Evolutionary conservation across 805 yeast species (phyloP), one percentile per base, ranked within the genome.

Genomic region (Kodamaea nitidulidarum): DNA sequence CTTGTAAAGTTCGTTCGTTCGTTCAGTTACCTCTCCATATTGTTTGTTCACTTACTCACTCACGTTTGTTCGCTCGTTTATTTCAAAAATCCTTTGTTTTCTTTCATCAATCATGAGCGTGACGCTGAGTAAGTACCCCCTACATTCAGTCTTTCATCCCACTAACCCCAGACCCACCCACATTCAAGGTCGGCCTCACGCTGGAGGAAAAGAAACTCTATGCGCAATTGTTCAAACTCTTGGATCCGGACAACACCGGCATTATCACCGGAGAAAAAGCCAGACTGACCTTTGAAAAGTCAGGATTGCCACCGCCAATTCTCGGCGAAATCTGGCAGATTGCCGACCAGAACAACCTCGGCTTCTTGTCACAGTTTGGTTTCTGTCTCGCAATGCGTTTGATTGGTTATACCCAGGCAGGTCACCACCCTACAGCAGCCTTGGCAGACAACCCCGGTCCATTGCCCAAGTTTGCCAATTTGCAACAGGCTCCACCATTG

Each of bases 311-410:
- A 4, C 82, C 95, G 3, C 70, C 80, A 12, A 65, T 76, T 21
- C 70, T 93, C 25, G 95, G 96, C 7, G 93, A 88, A 61, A 81
- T 93, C 46, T 93, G 98, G 98, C 90, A 85, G 59, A 58, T 84
- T 25, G 88, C 96, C n/a, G 99, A 93, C 63, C 75, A 77, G n/a
- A 81, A 79, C 43, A 88, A 88, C 64, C 73, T 80, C 46, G 99
- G 99, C 0, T 84, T 81, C 54, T 70, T 93, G 46, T 83, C 82
- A 50, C 86, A 81, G 55, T 71, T 75, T 41, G 91, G 90, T 17
- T 93, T 93, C 61, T 77, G 84, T 45, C 75, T 80, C 38, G 96
- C 97, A 15, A 74, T 93, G 78, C 77, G 99, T 58, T 68, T 88
- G 49, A 85, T 93, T 52, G 95, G 95, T 18, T 85, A 87, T 56